These are phyloP conservation scores for Leccinum pachyderme DNA, from an alignment of 1,284 basidiomycete genomes.

Conservation along the genomic window DNA sequence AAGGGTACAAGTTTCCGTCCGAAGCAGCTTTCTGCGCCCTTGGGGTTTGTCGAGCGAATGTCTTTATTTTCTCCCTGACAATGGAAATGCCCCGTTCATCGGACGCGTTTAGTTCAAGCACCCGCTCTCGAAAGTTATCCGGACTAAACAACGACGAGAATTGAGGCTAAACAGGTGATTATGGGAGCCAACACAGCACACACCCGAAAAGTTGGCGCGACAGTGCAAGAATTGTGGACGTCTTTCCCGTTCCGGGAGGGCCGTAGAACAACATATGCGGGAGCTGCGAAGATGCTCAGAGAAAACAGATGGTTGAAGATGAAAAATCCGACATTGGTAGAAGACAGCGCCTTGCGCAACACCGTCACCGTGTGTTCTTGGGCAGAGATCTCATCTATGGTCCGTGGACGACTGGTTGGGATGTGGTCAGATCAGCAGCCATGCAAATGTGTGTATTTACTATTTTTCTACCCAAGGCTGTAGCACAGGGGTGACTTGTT, in stretches of 20 bases:
- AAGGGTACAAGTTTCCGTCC: constrained; percentile 87
- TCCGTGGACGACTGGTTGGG: constrained; percentile 82
- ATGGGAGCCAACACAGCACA: constrained; percentile 19
- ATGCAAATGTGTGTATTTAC: constrained; percentile 41
- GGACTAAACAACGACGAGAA: constrained; percentile 57
- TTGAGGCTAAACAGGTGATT: neutral
- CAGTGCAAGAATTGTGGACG: constrained; percentile 95
- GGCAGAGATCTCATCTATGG: constrained; percentile 95
- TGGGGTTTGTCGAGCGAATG: constrained; percentile 94
- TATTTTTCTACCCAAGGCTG: constrained; percentile 99
- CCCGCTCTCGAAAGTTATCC: constrained; percentile 90
- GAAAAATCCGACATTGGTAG: constrained; percentile 73
- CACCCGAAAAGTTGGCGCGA: constrained; percentile 94
- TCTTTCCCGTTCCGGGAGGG: constrained; percentile 98
- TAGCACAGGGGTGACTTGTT: constrained; percentile 54
- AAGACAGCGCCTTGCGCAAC: constrained; percentile 85
- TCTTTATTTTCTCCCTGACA: constrained; percentile 98
- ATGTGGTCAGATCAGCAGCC: constrained; percentile 6
- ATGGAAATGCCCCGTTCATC: constrained; percentile 97
- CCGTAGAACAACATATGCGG: constrained; percentile 99
- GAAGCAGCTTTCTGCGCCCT: constrained; percentile 72
- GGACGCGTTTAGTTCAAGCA: constrained; percentile 98
- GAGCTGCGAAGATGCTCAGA: constrained; percentile 55
- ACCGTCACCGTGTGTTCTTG: constrained; percentile 97
- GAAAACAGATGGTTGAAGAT: neutral